phyloP scores from a whole-genome alignment of 2,329 filamentous ascomycete species.

The Trichoderma koningiopsis region DNA sequence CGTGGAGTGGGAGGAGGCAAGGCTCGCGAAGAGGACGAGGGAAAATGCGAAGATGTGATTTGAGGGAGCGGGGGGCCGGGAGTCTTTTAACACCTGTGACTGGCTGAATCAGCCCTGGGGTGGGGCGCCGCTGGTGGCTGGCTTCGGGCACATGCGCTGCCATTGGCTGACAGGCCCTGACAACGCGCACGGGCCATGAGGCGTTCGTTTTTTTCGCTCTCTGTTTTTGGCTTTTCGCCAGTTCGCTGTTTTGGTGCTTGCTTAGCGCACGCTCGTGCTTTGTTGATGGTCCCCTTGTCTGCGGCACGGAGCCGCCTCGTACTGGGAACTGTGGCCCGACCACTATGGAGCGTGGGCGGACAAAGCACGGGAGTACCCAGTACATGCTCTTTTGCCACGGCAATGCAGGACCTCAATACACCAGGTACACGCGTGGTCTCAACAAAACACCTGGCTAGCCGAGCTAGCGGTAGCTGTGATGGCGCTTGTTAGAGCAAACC shows the following conservation, averaged over 20 bases:
- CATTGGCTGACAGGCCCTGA: conserved; percentile 37
- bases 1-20: conserved; percentile 42
- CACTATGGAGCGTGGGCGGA: neutral
- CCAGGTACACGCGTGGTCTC: neutral
- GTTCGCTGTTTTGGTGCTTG: neutral
- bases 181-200: conserved; percentile 34
- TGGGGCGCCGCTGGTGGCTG: conserved; percentile 39
- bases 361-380: neutral
- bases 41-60: conserved; percentile 53
- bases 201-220: conserved; percentile 1
- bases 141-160: conserved; percentile 31
- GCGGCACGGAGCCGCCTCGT: conserved; percentile 19
- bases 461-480: neutral
- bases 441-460: neutral
- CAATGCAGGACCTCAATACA: neutral
- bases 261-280: conserved; percentile 1
- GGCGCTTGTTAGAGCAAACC: neutral
- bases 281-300: neutral
- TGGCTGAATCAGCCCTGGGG: conserved; percentile 52
- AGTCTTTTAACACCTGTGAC: conserved; percentile 50
- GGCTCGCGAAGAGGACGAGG: conserved; percentile 42
- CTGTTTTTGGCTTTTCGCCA: neutral
- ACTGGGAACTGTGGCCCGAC: conserved; percentile 14
- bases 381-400: neutral
- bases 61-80: conserved; percentile 50